phyloP scores from a whole-genome alignment of 495 filamentous ascomycete genomes.

The Clohesyomyces aquaticus region DNA sequence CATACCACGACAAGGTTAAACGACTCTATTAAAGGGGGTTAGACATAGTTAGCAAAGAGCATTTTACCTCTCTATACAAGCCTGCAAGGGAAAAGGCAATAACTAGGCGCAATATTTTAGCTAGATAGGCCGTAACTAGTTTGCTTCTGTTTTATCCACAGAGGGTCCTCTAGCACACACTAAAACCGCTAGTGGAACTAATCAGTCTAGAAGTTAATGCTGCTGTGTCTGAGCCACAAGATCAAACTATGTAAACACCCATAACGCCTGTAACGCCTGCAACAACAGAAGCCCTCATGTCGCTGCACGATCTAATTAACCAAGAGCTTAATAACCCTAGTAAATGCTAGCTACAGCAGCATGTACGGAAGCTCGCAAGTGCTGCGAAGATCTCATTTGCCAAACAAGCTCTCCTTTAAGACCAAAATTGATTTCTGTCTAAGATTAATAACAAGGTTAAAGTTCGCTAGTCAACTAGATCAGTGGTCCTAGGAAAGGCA shows the following conservation, averaged over 20 bases:
- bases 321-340: conserved; percentile 1
- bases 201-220: background rate
- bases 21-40: too few species aligned
- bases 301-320: conserved; percentile 5
- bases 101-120: background rate
- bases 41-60: too few species aligned
- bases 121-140: background rate
- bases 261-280: conserved; percentile 8
- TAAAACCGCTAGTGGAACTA: conserved; percentile 2
- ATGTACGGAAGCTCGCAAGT: conserved; percentile 11
- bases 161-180: conserved; percentile 4
- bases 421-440: conserved; percentile 3
- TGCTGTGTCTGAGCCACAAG: background rate
- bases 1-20: too few species aligned
- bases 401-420: conserved; percentile 9
- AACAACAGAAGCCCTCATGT: background rate
- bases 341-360: conserved; percentile 1
- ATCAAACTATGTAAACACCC: background rate
- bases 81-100: background rate
- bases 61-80: too few species aligned
- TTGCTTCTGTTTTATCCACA: background rate
- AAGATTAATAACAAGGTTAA: too few species aligned
- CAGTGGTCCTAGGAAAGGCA: conserved; percentile 5
- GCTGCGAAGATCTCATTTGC: too few species aligned
- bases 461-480: conserved; percentile 5